Evolutionary conservation across 73 alveolate genomes (phyloP), one percentile per base, ranked within the genome.

Genomic region (Durusdinium trenchii): DNA sequence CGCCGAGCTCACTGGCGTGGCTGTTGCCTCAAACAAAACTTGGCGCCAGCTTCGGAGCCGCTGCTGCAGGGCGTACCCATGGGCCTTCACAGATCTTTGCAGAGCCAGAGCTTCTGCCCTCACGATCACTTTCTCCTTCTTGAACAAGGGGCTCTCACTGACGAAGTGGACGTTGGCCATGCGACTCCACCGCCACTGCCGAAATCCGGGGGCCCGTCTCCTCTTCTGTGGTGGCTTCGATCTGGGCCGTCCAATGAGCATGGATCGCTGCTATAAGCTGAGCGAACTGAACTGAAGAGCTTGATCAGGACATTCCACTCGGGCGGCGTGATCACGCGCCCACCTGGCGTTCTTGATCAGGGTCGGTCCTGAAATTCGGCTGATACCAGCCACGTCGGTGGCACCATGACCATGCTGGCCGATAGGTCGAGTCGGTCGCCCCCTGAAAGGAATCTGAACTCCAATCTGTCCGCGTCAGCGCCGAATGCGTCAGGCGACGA

Each of bases 121-220:
- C n/a, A n/a, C n/a, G n/a, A n/a, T n/a, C n/a, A n/a, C n/a, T n/a
- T n/a, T n/a, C n/a, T n/a, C n/a, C n/a, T n/a, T n/a, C n/a, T n/a
- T 32, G 86, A n/a, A 71, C 84, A 5, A 45, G 30, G 46, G 43
- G 28, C 43, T 16, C 42, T 67, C 52, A 75, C 54, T 35, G 86
- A 43, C 36, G 38, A 75, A 36, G 52, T 38, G 86, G 32, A 75
- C 54, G 86, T 75, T 75, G 48, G 36, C 52, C 30, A 28, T 35
- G 52, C 36, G 48, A 51, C 54, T n/a, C 86, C 5, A 75, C 86
- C 35, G 86, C 86, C 51, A 75, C 43, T 43, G 86, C 48, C 52
- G 48, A 26, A 51, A 75, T 75, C 51, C 86, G 26, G 48, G 86
- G 86, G 26, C 86, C 86, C 10, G 86, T 75, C 54, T 75, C 86